These are phyloP conservation scores for Avena atlantica DNA, from an alignment of 176 grass and related monocot species.

Conservation along the genomic window DNA sequence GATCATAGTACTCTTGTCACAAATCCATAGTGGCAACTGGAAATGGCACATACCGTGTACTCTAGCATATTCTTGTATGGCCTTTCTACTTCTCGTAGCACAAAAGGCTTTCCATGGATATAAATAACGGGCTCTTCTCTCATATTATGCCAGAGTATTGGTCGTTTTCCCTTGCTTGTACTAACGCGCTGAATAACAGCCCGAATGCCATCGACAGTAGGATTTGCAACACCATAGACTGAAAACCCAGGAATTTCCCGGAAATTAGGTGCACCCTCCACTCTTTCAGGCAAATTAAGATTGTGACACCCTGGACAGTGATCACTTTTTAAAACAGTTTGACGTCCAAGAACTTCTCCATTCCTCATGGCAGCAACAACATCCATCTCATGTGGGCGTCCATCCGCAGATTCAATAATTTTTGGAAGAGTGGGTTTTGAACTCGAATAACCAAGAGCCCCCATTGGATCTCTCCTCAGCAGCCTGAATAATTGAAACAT, in stretches of 20 bases:
- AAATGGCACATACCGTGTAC: slow-evolving; percentile 72
- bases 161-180: slow-evolving; percentile 81
- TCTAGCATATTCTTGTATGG: slow-evolving; percentile 98
- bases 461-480: slow-evolving; percentile 95
- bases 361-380: slow-evolving; percentile 89
- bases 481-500: slow-evolving; percentile 63
- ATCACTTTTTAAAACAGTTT: slow-evolving; percentile 96
- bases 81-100: slow-evolving; percentile 97
- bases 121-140: slow-evolving; percentile 99
- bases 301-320: slow-evolving; percentile 95
- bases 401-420: slow-evolving; percentile 66
- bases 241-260: slow-evolving; percentile 86
- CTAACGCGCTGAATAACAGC: slow-evolving; percentile 78
- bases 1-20: slow-evolving; percentile 19
- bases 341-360: slow-evolving; percentile 93
- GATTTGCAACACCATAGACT: slow-evolving; percentile 99
- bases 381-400: slow-evolving; percentile 77
- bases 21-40: slow-evolving; percentile 37
- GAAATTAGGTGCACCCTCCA: slow-evolving; percentile 99
- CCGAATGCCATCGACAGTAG: slow-evolving; percentile 88
- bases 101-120: slow-evolving; percentile 98
- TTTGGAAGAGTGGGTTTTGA: slow-evolving; percentile 69
- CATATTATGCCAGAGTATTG: slow-evolving; percentile 99
- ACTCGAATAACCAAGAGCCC: slow-evolving; percentile 95
- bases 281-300: slow-evolving; percentile 84